phyloP scores from a whole-genome alignment of 2,329 filamentous ascomycete species.

The Paecilomyces sp. region DNA sequence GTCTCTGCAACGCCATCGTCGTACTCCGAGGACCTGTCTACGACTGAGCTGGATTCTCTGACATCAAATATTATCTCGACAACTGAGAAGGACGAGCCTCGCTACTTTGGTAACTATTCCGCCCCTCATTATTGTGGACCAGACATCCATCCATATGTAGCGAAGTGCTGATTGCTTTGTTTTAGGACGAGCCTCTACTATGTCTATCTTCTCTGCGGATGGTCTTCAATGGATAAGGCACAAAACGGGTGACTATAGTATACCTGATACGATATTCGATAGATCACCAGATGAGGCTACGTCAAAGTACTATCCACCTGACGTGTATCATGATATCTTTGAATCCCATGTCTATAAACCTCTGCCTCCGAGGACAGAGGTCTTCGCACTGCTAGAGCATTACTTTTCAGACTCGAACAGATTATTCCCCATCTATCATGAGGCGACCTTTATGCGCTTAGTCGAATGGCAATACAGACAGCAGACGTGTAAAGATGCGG shows the following conservation, averaged over 20 bases:
- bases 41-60: constrained; percentile 28
- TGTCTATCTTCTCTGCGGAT: constrained; percentile 93
- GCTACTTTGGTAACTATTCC: constrained; percentile 67
- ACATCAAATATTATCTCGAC: constrained; percentile 77
- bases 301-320: constrained; percentile 92
- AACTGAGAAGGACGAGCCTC: constrained; percentile 80
- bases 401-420: constrained; percentile 97
- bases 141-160: background rate
- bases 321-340: constrained; percentile 88
- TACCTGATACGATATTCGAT: constrained; percentile 78
- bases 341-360: constrained; percentile 71
- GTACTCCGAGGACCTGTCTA: constrained; percentile 1
- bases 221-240: constrained; percentile 96
- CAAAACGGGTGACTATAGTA: constrained; percentile 86
- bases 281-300: constrained; percentile 79
- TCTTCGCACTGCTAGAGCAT: constrained; percentile 75
- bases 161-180: constrained; percentile 12
- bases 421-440: constrained; percentile 93
- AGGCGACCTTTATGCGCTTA: constrained; percentile 92
- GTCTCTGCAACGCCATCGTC: constrained; percentile 10
- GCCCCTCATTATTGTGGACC: background rate
- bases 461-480: constrained; percentile 88
- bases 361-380: constrained; percentile 76
- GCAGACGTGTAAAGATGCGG: constrained; percentile 85
- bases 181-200: constrained; percentile 79